Percentiles rank a stretch among this genome's conserved stretches.
Conservation (phyloP, 306 rosid species). For the Quercus engelmannii region DNA sequence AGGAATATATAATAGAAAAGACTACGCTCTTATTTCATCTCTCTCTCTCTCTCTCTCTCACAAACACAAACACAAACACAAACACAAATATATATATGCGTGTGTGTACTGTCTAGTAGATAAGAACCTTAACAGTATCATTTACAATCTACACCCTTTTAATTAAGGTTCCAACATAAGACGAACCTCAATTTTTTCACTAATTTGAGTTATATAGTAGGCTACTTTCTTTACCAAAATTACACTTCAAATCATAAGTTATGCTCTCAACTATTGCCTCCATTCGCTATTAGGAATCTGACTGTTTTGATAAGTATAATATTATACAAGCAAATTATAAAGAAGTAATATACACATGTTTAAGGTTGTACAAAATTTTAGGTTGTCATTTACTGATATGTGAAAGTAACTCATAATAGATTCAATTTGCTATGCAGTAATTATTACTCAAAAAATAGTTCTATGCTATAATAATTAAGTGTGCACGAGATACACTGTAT, state of each 20-base stretch:
- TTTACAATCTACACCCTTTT: neutral
- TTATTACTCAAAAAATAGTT: neutral
- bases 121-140: neutral
- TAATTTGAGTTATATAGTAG: neutral
- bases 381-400: neutral
- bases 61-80: no score
- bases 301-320: no score
- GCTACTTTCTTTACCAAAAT: no score
- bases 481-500: constrained; percentile 43
- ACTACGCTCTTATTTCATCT: no score
- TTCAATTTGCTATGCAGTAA: neutral
- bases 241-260: no score
- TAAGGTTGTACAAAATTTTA: neutral
- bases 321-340: neutral
- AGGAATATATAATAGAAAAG: no score
- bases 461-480: constrained; percentile 6
- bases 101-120: no score
- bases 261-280: no score
- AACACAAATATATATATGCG: no score
- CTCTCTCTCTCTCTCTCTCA: no score
- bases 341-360: neutral
- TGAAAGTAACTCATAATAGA: neutral
- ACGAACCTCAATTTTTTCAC: neutral
- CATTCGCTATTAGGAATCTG: neutral
- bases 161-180: neutral